Evolutionary conservation across 2,329 filamentous ascomycete species (phyloP).

Genomic region (Aschersonia sp.): DNA sequence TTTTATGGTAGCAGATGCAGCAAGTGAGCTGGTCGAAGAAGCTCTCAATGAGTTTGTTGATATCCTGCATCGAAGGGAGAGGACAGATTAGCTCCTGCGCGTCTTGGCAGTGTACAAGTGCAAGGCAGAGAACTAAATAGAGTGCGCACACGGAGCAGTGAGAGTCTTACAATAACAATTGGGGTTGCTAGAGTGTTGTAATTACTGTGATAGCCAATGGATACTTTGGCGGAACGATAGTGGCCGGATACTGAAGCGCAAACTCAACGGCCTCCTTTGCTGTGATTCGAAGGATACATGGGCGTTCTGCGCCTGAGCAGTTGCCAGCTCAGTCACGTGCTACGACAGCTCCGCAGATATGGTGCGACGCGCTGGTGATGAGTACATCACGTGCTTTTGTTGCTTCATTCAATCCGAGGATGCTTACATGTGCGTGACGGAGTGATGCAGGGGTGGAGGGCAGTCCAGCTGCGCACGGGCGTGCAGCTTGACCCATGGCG

Average conservation of each 20-base stretch:
- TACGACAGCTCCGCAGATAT: not conserved
- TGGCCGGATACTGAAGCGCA: constrained; percentile 17
- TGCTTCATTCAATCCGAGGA: too few species aligned
- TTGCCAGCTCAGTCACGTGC: constrained; percentile 1
- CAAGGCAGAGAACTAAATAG: too few species aligned
- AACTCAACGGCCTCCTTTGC: constrained; percentile 1
- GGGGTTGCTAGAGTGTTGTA: constrained; percentile 16
- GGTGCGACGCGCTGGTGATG: too few species aligned
- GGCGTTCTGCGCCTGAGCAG: not conserved
- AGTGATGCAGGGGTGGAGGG: too few species aligned
- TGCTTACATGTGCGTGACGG: too few species aligned
- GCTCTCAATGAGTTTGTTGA: not conserved
- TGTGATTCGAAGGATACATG: not conserved
- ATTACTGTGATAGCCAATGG: constrained; percentile 21
- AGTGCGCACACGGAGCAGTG: not conserved
- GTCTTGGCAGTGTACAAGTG: not conserved
- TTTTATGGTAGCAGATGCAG: not conserved
- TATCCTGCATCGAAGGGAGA: constrained; percentile 3
- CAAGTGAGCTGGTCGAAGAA: not conserved
- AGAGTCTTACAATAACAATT: constrained; percentile 18
- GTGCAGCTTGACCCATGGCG: too few species aligned
- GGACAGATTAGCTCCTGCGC: constrained; percentile 1
- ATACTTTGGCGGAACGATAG: constrained; percentile 24
- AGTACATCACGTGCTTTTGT: not conserved
- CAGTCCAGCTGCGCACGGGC: too few species aligned